Base-by-base conservation (phyloP, 768 basidiomycete species). In the Leucosporidium scottii region DNA sequence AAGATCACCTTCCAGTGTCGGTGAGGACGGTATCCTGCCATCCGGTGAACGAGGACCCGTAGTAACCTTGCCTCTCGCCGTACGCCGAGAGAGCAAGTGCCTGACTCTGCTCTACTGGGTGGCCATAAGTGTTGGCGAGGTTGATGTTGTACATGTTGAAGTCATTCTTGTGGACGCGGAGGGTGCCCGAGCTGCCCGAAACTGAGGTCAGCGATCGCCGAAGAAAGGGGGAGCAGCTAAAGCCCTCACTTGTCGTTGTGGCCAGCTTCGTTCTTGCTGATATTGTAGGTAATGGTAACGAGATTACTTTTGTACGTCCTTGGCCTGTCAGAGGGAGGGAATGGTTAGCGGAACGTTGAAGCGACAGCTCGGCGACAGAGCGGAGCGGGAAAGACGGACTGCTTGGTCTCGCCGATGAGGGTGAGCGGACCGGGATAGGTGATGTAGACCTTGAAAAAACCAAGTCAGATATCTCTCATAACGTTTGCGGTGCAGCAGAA, bases 121-220 rank as follows among this genome's bases (percentile, higher is more conserved):
- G 53, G 15, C 53, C 53, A 15, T 54, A 54, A 10, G 53, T 27
- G 53, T 54, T 54, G 53, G 28, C 53, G 25, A 54, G 25, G 28
- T 54, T 54, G 53, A 54, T 54, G 53, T 54, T 54, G 53, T 54
- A 54, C 53, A 54, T 25, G 15, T 18, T 54, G 13, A 54, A 54
- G 27, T 54, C 53, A 21, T 25, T 10, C 53, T 54, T 54, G 53
- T 54, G 53, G 27, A 54, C 53, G 53, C 53, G 53, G 9, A 54
- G 25, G 53, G 53, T 54, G 21, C n/a, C 53, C 25, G n/a, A 25
- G 15, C 25, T 44, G 39, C 15, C 8, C 15, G 39, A 10, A 13
- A 44, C 8, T 15, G 39, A 44, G 8, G 8, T 10, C 39, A 44
- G 34, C 15, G 39, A 44, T 44, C 39, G 39, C 39, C 39, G 39